Conservation (phyloP, 202 grass and related monocot species). For the Alloteropsis angusta region DNA sequence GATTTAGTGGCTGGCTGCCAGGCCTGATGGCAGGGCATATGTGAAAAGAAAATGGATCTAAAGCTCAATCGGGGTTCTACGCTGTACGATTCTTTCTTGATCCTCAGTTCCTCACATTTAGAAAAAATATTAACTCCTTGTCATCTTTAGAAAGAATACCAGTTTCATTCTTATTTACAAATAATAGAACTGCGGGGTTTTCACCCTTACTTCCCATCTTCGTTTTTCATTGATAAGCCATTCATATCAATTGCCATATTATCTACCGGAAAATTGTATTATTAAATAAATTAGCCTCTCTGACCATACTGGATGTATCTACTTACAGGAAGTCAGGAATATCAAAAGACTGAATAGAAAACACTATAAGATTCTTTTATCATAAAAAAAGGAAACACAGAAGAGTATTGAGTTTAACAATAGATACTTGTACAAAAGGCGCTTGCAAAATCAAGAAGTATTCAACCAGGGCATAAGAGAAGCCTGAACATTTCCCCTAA, state of each 20-base stretch:
- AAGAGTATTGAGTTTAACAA: background rate
- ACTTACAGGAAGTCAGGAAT: background rate
- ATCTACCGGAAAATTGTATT: background rate
- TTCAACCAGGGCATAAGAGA: background rate
- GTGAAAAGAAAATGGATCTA: background rate
- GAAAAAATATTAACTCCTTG: background rate
- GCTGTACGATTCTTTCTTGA: background rate
- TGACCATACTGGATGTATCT: constrained; percentile 7
- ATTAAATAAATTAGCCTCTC: background rate
- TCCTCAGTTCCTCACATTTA: background rate
- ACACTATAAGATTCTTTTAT: constrained; percentile 1
- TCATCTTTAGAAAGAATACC: background rate
- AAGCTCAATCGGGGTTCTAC: background rate
- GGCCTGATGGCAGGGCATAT: background rate
- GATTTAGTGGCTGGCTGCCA: background rate
- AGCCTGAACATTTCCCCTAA: background rate
- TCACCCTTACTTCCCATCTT: background rate
- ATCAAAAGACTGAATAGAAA: background rate
- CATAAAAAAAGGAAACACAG: background rate
- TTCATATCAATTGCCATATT: background rate
- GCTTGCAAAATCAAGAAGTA: constrained; percentile 3
- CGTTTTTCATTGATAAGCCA: background rate
- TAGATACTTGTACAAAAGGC: background rate
- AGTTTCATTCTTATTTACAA: constrained; percentile 4
- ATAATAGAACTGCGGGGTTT: background rate